A percentile compares a stretch with the other conserved stretches of the same genome.
phyloP scores from a whole-genome alignment of 495 filamentous ascomycete species.

The Cercophora sp. region DNA sequence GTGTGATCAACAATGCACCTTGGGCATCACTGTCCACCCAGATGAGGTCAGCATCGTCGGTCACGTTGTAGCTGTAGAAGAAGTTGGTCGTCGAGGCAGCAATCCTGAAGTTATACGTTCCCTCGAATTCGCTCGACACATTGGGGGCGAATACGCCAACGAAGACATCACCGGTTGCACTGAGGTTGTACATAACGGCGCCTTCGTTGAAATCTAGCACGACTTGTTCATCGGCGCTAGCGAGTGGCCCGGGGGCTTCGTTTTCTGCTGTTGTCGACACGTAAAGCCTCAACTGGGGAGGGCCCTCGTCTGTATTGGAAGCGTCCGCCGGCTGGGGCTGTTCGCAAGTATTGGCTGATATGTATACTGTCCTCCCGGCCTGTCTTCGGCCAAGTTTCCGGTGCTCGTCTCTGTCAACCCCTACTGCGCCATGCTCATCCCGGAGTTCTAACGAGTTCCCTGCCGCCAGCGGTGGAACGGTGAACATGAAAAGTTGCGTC shows the following conservation, averaged over 20 bases:
- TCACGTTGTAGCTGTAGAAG: constrained; percentile 58
- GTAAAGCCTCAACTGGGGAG: constrained; percentile 74
- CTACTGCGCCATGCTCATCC: background rate
- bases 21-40: constrained; percentile 76
- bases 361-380: constrained; percentile 54
- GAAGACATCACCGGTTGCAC: constrained; percentile 60
- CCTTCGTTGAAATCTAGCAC: constrained; percentile 49
- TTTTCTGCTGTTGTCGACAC: constrained; percentile 65
- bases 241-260: constrained; percentile 60
- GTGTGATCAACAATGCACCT: constrained; percentile 73
- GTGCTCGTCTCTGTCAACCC: constrained; percentile 1
- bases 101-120: constrained; percentile 70
- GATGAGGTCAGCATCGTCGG: constrained; percentile 49
- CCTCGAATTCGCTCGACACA: constrained; percentile 49
- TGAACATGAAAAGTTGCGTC: constrained; percentile 39
- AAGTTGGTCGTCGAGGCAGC: constrained; percentile 74
- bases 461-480: constrained; percentile 10
- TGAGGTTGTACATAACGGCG: constrained; percentile 54
- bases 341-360: constrained; percentile 76
- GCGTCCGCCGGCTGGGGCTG: constrained; percentile 56
- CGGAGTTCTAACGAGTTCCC: constrained; percentile 19
- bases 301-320: constrained; percentile 32
- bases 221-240: constrained; percentile 43
- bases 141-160: constrained; percentile 69
- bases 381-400: constrained; percentile 25